Evolutionary conservation across 2,329 filamentous ascomycete species (phyloP).

Genomic region (Cladosporium sp.): DNA sequence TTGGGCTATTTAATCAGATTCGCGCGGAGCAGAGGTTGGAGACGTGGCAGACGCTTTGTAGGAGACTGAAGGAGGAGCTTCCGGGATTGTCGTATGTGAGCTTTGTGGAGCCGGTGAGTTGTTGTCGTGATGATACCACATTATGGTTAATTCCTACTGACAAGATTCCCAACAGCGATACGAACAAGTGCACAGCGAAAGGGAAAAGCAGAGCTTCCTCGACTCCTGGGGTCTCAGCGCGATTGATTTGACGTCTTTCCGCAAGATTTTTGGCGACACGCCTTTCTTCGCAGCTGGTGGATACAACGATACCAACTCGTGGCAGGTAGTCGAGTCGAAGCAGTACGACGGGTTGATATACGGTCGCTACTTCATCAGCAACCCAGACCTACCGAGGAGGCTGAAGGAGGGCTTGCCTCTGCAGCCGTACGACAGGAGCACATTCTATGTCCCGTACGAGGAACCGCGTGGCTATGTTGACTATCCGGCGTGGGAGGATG

Average conservation of each 20-base stretch:
- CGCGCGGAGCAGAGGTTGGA: constrained; percentile 53
- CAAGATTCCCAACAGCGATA: constrained; percentile 36
- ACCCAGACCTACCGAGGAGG: constrained; percentile 51
- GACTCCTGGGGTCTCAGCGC: constrained; percentile 49
- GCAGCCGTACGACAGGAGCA: constrained; percentile 45
- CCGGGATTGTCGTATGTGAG: constrained; percentile 55
- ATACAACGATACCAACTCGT: constrained; percentile 53
- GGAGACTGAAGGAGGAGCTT: constrained; percentile 47
- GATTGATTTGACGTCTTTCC: constrained; percentile 50
- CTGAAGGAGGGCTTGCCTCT: constrained; percentile 44
- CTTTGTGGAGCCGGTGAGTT: constrained; percentile 52
- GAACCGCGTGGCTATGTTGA: constrained; percentile 43
- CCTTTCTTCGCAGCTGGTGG: constrained; percentile 60
- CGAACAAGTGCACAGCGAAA: constrained; percentile 53
- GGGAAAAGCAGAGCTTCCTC: constrained; percentile 53
- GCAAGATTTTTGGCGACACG: constrained; percentile 53
- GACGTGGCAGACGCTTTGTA: constrained; percentile 54
- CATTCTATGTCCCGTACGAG: constrained; percentile 42
- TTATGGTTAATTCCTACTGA: too few relatives aligned
- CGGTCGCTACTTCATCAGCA: constrained; percentile 51
- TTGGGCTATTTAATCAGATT: constrained; percentile 58
- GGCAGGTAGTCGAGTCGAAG: constrained; percentile 49
- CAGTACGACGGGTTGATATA: constrained; percentile 38
- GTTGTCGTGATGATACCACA: too few relatives aligned
- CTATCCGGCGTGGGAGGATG: constrained; percentile 37